A percentile compares a stretch with the other conserved stretches of the same genome.
Evolutionary conservation across 1,139 yeast genomes (phyloP).

Genomic region (Protomyces gravidus): DNA sequence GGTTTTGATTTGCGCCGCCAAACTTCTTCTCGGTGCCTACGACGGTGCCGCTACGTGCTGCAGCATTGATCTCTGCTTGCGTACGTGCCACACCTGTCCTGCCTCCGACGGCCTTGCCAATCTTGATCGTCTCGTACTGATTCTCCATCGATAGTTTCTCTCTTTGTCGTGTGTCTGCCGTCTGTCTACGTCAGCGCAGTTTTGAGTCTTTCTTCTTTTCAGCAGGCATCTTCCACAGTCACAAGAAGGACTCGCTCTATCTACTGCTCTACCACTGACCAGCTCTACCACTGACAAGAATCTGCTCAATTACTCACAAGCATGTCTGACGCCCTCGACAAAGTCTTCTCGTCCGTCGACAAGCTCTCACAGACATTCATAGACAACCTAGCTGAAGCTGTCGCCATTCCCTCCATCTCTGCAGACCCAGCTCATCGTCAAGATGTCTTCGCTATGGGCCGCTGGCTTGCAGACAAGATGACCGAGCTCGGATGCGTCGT

Average conservation of each 20-base stretch:
- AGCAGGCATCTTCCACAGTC: too few relatives aligned
- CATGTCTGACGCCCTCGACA: constrained; percentile 1
- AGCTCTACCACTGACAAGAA: too few relatives aligned
- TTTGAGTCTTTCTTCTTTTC: too few relatives aligned
- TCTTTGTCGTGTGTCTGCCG: too few relatives aligned
- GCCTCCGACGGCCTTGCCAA: not conserved
- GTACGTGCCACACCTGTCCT: constrained; percentile 60
- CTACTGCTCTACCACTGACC: too few relatives aligned
- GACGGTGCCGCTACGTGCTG: constrained; percentile 85
- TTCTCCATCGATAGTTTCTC: too few relatives aligned
- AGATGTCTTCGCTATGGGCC: constrained; percentile 76
- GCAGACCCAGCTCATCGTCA: constrained; percentile 85
- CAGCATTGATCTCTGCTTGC: constrained; percentile 76
- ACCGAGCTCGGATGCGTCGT: constrained; percentile 66
- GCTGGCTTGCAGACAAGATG: constrained; percentile 69
- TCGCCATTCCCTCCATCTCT: constrained; percentile 91
- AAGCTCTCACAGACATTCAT: constrained; percentile 36
- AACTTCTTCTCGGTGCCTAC: constrained; percentile 91
- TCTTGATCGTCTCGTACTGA: not conserved
- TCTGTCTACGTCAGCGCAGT: too few relatives aligned
- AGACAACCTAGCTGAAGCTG: constrained; percentile 60
- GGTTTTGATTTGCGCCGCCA: constrained; percentile 56
- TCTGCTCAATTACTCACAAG: too few relatives aligned
- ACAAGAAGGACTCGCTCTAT: too few relatives aligned
- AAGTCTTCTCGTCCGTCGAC: constrained; percentile 16